Conservation (phyloP, 345 rosid genomes). For the Arabis hirsuta region DNA sequence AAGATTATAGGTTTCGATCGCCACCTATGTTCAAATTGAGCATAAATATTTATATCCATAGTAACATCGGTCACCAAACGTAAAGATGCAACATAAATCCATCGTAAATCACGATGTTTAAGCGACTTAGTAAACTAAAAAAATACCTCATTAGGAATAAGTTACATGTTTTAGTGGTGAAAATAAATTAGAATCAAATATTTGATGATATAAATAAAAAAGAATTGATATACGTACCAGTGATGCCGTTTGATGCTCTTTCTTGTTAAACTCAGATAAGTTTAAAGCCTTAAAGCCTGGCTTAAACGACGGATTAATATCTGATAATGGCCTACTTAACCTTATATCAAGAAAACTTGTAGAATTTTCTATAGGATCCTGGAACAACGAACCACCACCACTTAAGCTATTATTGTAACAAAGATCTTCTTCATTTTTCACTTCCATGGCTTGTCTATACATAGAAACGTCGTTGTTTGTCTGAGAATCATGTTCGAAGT, state of each 20-base stretch:
- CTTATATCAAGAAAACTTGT: constrained; percentile 47
- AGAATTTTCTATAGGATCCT: constrained; percentile 41
- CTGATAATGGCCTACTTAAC: constrained; percentile 53
- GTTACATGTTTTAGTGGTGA: neutral
- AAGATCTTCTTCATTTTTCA: constrained; percentile 44
- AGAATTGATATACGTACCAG: constrained; percentile 45
- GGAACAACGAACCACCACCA: constrained; percentile 38
- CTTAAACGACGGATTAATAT: constrained; percentile 51
- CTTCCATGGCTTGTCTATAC: constrained; percentile 41
- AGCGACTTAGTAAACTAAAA: neutral
- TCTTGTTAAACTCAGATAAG: constrained; percentile 60
- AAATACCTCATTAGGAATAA: no score
- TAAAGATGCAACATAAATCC: constrained; percentile 2
- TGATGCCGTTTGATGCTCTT: constrained; percentile 49
- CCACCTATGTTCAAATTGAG: neutral
- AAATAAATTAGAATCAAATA: constrained; percentile 7
- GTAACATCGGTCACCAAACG: neutral
- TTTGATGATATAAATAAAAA: constrained; percentile 5
- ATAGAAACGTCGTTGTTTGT: constrained; percentile 50
- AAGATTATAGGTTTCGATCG: neutral
- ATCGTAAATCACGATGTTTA: neutral
- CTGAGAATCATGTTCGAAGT: constrained; percentile 31
- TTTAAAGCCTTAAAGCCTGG: constrained; percentile 53
- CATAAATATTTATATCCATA: neutral
- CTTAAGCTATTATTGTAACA: constrained; percentile 43